Base-by-base conservation (phyloP, 2,329 filamentous ascomycete genomes). In the Torrubiella hemipterigena region DNA sequence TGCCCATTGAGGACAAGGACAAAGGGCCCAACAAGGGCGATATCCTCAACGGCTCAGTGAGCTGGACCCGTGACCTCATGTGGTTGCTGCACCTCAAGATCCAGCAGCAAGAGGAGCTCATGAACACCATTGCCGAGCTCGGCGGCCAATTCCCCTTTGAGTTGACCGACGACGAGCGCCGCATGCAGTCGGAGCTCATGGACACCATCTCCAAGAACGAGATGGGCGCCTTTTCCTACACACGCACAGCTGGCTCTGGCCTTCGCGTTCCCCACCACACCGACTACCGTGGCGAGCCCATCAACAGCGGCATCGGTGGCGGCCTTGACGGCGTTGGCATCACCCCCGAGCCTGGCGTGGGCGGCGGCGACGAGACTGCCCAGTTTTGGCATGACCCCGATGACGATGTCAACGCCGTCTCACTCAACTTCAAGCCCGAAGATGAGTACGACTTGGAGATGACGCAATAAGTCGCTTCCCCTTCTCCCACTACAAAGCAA, bases 11-110 rank as follows among this genome's bases (percentile, higher is more conserved):
- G 47, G 91, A 96, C 44, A 96, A 96, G 54, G 91, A 98, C 60
- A 96, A 96, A 52, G 91, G 91, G 1, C 91, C 91, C 6, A 96
- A 96, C 66, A 98, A 98, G 61, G 91, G 91, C 29, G 91, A 98
- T 47, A 96, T 98, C 37, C 77, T 98, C 46, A 96, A 96, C 49
- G 89, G 91, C 18, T 83, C 89, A 20, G 91, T 96, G 32, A 86
- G 85, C 58, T 98, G 91, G 91, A 95, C 85, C 38, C 77, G 89
- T 40, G 91, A 98, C 59, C 67, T 98, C 31, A 94, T 96, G 85
- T 96, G 91, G 91, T 80, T 93, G 62, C 64, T 94, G 37, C 78
- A 94, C 50, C 69, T 83, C 49, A 93, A 93, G 59, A 69, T 93
- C 42, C 79, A 91, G 50, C 84, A 93, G 55, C 84, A 93, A 52